Evolutionary conservation across 495 filamentous ascomycete species (phyloP).

Genomic region (Hypoxylon fragiforme): DNA sequence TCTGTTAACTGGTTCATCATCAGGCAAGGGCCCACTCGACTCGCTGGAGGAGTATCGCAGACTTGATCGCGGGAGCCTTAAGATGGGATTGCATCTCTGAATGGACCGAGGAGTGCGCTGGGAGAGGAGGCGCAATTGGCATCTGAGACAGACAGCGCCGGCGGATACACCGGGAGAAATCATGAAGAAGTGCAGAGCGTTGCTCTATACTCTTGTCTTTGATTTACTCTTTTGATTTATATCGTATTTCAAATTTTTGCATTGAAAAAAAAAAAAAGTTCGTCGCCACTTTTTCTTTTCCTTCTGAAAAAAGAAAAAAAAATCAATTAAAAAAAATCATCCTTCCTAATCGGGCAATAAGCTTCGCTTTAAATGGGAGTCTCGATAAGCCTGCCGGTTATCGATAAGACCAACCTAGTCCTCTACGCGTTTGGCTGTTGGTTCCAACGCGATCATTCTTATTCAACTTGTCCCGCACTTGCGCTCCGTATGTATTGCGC

Average conservation of each 20-base stretch:
- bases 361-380: background rate
- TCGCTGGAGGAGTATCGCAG: constrained; percentile 15
- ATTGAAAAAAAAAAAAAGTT: background rate
- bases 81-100: constrained; percentile 9
- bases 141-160: constrained; percentile 54
- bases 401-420: background rate
- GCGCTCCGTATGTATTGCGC: too few species aligned
- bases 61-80: constrained; percentile 13
- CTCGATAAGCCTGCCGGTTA: background rate
- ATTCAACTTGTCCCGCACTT: too few species aligned
- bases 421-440: too few species aligned
- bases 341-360: constrained; percentile 11
- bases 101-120: constrained; percentile 8
- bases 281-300: constrained; percentile 8
- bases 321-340: background rate
- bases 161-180: constrained; percentile 42
- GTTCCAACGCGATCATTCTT: too few species aligned
- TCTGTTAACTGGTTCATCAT: background rate
- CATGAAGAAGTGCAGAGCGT: constrained; percentile 40
- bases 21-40: background rate
- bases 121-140: constrained; percentile 44
- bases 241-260: too few species aligned
- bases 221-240: background rate
- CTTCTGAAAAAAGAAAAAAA: background rate
- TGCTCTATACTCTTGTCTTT: background rate